phyloP scores from a whole-genome alignment of 768 basidiomycete genomes.

The Termitomyces sp. region DNA sequence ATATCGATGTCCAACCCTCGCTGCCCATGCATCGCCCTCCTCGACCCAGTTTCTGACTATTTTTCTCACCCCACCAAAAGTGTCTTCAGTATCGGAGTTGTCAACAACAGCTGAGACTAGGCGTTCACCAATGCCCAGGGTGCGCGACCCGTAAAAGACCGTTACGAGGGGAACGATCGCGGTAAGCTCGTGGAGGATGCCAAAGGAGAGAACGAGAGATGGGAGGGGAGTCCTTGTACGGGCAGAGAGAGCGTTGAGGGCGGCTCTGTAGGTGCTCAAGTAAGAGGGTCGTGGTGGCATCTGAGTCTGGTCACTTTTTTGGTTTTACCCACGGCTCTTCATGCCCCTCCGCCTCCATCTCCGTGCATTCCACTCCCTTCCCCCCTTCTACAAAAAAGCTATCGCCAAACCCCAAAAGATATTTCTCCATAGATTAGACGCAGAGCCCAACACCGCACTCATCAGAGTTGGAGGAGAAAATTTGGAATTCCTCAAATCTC shows the following conservation, averaged over 20 bases:
- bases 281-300: constrained; percentile 18
- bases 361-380: constrained; percentile 5
- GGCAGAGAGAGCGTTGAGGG: constrained; percentile 54
- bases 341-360: constrained; percentile 3
- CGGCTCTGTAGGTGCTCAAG: constrained; percentile 44
- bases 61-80: constrained; percentile 39
- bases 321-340: constrained; percentile 11
- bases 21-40: constrained; percentile 72
- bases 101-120: constrained; percentile 40
- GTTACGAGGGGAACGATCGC: constrained; percentile 72
- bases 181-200: constrained; percentile 80
- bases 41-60: constrained; percentile 58
- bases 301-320: background rate
- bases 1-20: constrained; percentile 68
- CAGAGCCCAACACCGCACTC: background rate
- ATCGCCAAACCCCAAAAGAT: constrained; percentile 16
- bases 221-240: constrained; percentile 73
- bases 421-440: background rate
- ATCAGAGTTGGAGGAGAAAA: background rate
- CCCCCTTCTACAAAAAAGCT: constrained; percentile 27
- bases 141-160: constrained; percentile 65
- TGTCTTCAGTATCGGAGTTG: constrained; percentile 9
- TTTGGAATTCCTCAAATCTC: constrained; percentile 32
- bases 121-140: constrained; percentile 63
- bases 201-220: constrained; percentile 75